Base-by-base conservation (phyloP, 768 basidiomycete species). In the Serendipita vermifera region DNA sequence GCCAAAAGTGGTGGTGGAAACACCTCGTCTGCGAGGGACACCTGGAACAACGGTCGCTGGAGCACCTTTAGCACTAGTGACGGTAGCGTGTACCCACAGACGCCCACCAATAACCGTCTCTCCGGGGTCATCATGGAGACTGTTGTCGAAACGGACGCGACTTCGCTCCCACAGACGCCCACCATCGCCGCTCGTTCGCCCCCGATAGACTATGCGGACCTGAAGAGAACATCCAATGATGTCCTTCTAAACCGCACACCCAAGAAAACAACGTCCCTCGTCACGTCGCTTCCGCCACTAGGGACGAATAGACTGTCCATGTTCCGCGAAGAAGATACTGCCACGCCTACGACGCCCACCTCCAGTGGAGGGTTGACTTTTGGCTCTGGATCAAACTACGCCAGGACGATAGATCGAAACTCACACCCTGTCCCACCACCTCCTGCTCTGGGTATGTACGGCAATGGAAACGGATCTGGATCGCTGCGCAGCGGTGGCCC, bases 31-130 rank as follows among this genome's bases (percentile, higher is more conserved):
- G 46, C n/a, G 22, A 22, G 46, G 24, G 46, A 51, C 27, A 51
- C 46, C 46, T 51, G 46, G 46, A 51, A 51, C 29, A n/a, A n/a
- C n/a, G 46, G 46, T 7, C 20, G 46, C 24, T 51, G 46, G 46
- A 51, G 46, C 32, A 51, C 46, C 7, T 51, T 51, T 51, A 51
- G 46, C 46, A 51, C 46, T 9, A 51, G 46, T n/a, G 46, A 51
- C 29, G 46, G 15, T 7, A 51, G 46, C 17, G 22, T 31, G 24
- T 51, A 51, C 24, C 46, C 46, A 4, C 46, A 51, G 27, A 51
- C 46, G 5, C 46, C 46, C 5, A 31, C 32, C 24, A 29, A 29
- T n/a, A 51, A 20, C n/a, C 26, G 5, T 31, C 35, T 36, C 35
- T 51, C 46, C 15, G 46, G 46, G 9, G 29, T 51, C 46, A 22